Conservation (phyloP, 306 rosid genomes). For the Cyamopsis tetragonoloba region DNA sequence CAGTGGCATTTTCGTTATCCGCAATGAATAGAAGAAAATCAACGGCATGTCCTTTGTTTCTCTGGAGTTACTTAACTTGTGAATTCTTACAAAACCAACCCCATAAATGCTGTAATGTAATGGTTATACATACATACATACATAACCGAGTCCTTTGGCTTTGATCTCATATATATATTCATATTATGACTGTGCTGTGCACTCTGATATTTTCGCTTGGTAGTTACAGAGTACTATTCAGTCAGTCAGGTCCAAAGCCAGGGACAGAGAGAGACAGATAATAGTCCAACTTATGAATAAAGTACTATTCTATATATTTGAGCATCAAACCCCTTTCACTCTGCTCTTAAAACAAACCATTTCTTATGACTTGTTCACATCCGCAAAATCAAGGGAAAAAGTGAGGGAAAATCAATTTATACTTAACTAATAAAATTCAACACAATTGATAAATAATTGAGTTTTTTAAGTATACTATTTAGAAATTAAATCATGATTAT, state of each 20-base stretch:
- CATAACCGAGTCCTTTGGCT: conserved; percentile 22
- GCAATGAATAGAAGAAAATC: conserved; percentile 43
- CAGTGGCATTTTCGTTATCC: conserved; percentile 35
- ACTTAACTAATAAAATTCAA: no score
- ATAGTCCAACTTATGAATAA: conserved; percentile 28
- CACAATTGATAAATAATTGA: no score
- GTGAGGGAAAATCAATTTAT: no score
- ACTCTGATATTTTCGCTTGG: conserved; percentile 21
- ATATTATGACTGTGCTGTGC: no score
- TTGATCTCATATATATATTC: no score
- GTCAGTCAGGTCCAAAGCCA: conserved; percentile 27
- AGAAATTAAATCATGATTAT: no score
- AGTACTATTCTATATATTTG: no score
- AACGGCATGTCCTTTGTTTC: conserved; percentile 32
- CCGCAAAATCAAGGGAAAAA: conserved; percentile 32
- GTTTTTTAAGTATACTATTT: no score
- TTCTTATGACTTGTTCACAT: conserved; percentile 37
- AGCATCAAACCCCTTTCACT: conserved; percentile 29
- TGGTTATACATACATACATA: no score
- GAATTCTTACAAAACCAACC: conserved; percentile 32
- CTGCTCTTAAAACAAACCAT: conserved; percentile 40
- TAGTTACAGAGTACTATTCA: conserved; percentile 33
- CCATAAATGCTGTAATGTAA: conserved; percentile 34
- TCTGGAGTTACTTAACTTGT: conserved; percentile 41
- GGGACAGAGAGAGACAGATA: conserved; percentile 20